Conservation (phyloP, 192 early-diverging fungal species). For the Backusella tuberculispora region DNA sequence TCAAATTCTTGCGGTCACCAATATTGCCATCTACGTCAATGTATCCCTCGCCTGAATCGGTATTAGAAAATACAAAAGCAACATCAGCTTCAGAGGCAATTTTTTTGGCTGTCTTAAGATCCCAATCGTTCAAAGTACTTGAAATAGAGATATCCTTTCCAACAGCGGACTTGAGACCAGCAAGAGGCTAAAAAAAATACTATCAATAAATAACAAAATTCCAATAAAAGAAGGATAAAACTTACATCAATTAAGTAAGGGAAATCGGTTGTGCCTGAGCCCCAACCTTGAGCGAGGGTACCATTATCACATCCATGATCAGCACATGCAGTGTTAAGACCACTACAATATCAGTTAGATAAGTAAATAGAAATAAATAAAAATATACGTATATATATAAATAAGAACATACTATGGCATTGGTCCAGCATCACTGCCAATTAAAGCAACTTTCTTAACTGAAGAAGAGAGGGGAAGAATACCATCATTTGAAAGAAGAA, state of each 20-base stretch:
- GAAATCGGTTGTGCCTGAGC: slow-evolving; percentile 29
- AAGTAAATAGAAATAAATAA: not conserved
- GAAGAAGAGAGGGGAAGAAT: slow-evolving; percentile 16
- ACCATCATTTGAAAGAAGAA: slow-evolving; percentile 22
- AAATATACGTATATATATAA: not conserved
- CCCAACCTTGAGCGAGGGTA: slow-evolving; percentile 30
- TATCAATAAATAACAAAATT: not conserved
- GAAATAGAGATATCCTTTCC: slow-evolving; percentile 25
- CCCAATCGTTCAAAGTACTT: slow-evolving; percentile 18
- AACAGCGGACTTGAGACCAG: slow-evolving; percentile 27
- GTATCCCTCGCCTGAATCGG: slow-evolving; percentile 37
- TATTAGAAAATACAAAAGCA: slow-evolving; percentile 48
- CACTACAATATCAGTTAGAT: slow-evolving; percentile 11
- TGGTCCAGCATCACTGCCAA: slow-evolving; percentile 31
- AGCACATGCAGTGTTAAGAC: slow-evolving; percentile 25
- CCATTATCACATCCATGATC: slow-evolving; percentile 24
- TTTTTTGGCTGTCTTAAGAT: slow-evolving; percentile 20
- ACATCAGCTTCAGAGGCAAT: slow-evolving; percentile 43
- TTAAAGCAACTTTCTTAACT: slow-evolving; percentile 29
- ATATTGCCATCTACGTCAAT: slow-evolving; percentile 34
- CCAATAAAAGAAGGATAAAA: not conserved
- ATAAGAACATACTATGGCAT: slow-evolving; percentile 16
- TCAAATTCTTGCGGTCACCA: slow-evolving; percentile 63
- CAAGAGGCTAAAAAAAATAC: slow-evolving; percentile 21
- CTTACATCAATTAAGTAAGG: slow-evolving; percentile 37